phyloP scores from a whole-genome alignment of 2,329 filamentous ascomycete species.

The Biscogniauxia marginata region DNA sequence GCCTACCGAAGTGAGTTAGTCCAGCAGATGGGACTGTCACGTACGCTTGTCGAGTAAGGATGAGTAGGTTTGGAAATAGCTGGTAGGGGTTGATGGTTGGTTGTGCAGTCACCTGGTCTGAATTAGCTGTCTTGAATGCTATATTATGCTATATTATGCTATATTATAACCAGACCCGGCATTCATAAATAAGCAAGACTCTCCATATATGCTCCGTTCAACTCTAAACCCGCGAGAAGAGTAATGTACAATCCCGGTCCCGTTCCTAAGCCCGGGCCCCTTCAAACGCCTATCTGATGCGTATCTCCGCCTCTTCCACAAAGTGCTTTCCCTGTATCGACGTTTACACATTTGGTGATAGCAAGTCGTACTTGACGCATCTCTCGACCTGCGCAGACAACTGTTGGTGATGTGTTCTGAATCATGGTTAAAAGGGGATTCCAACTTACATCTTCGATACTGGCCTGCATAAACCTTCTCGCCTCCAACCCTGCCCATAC shows the following conservation, averaged over 20 bases:
- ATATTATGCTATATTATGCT: too few relatives aligned
- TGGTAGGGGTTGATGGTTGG: background rate
- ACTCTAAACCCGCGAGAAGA: background rate
- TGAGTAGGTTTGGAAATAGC: too few relatives aligned
- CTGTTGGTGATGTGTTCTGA: background rate
- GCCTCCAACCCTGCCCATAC: conserved; percentile 92
- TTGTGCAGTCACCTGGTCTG: background rate
- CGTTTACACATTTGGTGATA: conserved; percentile 78
- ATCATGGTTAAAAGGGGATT: conserved; percentile 5
- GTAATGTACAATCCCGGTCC: conserved; percentile 6
- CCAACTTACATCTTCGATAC: conserved; percentile 74
- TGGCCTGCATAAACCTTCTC: conserved; percentile 83
- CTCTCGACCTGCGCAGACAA: conserved; percentile 63
- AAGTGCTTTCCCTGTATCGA: conserved; percentile 4
- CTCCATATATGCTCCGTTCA: background rate
- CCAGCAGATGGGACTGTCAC: too few relatives aligned
- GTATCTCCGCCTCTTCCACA: conserved; percentile 6
- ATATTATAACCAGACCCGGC: too few relatives aligned
- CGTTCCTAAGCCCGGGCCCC: background rate
- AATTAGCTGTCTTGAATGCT: background rate
- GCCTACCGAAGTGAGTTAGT: too few relatives aligned
- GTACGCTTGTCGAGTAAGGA: too few relatives aligned
- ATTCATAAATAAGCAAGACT: background rate
- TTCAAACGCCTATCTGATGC: conserved; percentile 24
- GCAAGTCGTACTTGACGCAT: conserved; percentile 86